Conservation (phyloP, 1,139 yeast species). For the Candida dubliniensis region DNA sequence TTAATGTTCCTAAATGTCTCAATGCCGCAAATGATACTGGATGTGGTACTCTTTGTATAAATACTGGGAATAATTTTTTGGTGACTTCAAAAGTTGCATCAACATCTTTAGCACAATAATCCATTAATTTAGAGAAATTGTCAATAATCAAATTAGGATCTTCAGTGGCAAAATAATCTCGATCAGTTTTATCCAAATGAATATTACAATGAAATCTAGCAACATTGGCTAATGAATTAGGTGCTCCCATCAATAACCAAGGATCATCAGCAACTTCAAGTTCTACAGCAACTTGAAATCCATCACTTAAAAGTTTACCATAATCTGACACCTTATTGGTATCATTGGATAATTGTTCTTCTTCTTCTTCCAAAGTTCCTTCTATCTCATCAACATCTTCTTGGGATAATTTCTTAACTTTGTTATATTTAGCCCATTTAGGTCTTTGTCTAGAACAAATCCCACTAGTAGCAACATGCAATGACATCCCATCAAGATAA, state of each 20-base stretch:
- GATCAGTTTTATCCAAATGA: constrained; percentile 59
- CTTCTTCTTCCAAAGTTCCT: constrained; percentile 23
- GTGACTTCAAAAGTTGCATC: constrained; percentile 71
- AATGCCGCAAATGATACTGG: constrained; percentile 94
- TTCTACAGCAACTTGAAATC: constrained; percentile 16
- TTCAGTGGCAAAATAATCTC: constrained; percentile 62
- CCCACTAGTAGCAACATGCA: constrained; percentile 89
- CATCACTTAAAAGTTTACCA: constrained; percentile 21
- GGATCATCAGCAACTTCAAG: constrained; percentile 55
- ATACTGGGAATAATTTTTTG: constrained; percentile 67
- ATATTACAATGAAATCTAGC: constrained; percentile 78
- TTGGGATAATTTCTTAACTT: constrained; percentile 24
- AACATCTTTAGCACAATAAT: constrained; percentile 87
- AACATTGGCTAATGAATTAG: constrained; percentile 81
- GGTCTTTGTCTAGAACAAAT: constrained; percentile 92
- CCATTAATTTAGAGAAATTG: constrained; percentile 60
- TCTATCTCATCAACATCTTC: constrained; percentile 7
- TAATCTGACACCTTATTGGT: background rate
- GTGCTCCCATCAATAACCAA: constrained; percentile 75
- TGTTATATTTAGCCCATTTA: constrained; percentile 66
- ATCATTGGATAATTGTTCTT: constrained; percentile 8
- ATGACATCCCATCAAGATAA: constrained; percentile 87
- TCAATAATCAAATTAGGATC: constrained; percentile 57
- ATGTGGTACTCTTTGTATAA: constrained; percentile 73
- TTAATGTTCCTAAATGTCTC: constrained; percentile 69